These are phyloP conservation scores for Fusarium guadeloupense DNA, from an alignment of 2,329 filamentous ascomycete species.

Conservation along the genomic window DNA sequence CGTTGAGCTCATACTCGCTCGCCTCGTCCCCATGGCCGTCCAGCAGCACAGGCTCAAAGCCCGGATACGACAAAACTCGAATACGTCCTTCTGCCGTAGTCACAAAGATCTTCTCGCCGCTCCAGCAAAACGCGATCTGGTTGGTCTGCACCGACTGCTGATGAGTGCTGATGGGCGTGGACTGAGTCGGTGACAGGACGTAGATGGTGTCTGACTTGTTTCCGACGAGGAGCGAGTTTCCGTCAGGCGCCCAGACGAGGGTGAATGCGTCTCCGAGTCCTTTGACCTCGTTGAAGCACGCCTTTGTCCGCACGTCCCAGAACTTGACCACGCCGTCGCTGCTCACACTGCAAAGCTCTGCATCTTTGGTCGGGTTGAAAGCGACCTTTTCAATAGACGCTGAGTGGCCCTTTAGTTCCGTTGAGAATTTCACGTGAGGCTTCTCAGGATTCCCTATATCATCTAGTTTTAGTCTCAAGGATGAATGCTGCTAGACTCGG, in stretches of 20 bases:
- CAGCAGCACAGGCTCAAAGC: slow-evolving; percentile 64
- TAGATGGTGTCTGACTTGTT: slow-evolving; percentile 74
- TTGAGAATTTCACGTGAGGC: slow-evolving; percentile 76
- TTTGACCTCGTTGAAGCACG: slow-evolving; percentile 74
- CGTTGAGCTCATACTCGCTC: slow-evolving; percentile 70
- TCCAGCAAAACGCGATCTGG: slow-evolving; percentile 78
- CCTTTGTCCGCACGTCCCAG: slow-evolving; percentile 81
- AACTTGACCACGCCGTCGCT: slow-evolving; percentile 78
- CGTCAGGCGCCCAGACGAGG: slow-evolving; percentile 78
- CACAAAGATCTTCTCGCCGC: slow-evolving; percentile 74
- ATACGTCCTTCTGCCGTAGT: slow-evolving; percentile 77
- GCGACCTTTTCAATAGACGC: slow-evolving; percentile 77
- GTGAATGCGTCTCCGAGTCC: slow-evolving; percentile 74
- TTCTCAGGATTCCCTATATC: slow-evolving; percentile 78
- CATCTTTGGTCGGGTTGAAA: slow-evolving; percentile 80
- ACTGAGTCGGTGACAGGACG: slow-evolving; percentile 67
- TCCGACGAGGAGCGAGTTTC: slow-evolving; percentile 74
- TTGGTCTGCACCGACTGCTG: slow-evolving; percentile 74
- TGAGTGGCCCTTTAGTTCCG: slow-evolving; percentile 75
- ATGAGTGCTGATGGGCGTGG: slow-evolving; percentile 65
- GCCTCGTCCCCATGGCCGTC: slow-evolving; percentile 56
- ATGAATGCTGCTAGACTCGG: neutral
- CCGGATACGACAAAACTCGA: slow-evolving; percentile 74
- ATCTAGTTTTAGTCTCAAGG: neutral
- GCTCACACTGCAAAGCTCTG: slow-evolving; percentile 78